Percentiles rank a stretch among this genome's conserved stretches.
Evolutionary conservation across 352 stramenopile species (phyloP).

Genomic region (Phytopythium aichiense): DNA sequence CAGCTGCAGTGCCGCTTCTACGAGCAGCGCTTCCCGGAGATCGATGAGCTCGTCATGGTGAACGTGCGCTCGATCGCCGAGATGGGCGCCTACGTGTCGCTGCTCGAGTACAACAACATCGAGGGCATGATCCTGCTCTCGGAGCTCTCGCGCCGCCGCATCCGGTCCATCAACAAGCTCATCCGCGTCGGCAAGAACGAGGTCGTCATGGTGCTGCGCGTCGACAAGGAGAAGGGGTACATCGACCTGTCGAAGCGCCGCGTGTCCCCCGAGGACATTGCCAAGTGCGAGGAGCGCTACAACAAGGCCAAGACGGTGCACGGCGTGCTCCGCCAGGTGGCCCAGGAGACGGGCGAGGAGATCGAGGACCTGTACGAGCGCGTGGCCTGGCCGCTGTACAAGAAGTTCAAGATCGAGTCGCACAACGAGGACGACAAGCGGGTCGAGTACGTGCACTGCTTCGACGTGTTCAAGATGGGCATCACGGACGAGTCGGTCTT

Average conservation of each 20-base stretch:
- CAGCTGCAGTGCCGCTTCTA: conserved; percentile 90
- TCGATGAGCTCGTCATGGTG: conserved; percentile 97
- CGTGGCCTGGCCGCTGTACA: conserved; percentile 98
- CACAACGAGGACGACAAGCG: conserved; percentile 76
- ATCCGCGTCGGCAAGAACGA: conserved; percentile 99
- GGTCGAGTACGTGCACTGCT: conserved; percentile 96
- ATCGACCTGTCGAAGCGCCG: conserved; percentile 99
- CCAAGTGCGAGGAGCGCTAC: conserved; percentile 98
- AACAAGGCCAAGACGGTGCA: conserved; percentile 99
- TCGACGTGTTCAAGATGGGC: conserved; percentile 98
- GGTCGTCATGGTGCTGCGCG: conserved; percentile 99
- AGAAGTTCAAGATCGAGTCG: conserved; percentile 92
- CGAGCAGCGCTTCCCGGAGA: conserved; percentile 93
- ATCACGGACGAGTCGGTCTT: conserved; percentile 91
- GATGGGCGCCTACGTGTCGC: conserved; percentile 99
- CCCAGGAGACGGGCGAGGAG: conserved; percentile 67
- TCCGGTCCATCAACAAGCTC: conserved; percentile 99
- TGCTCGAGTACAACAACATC: conserved; percentile 99
- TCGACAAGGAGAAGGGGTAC: conserved; percentile 99
- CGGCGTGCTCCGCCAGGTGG: conserved; percentile 87
- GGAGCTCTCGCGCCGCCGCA: conserved; percentile 98
- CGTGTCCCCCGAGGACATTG: conserved; percentile 98
- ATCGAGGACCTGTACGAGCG: conserved; percentile 85
- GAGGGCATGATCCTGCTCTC: conserved; percentile 99
- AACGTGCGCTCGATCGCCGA: conserved; percentile 97